Evolutionary conservation across 176 grass and related monocot genomes (phyloP).

Genomic region (Carex parvula): DNA sequence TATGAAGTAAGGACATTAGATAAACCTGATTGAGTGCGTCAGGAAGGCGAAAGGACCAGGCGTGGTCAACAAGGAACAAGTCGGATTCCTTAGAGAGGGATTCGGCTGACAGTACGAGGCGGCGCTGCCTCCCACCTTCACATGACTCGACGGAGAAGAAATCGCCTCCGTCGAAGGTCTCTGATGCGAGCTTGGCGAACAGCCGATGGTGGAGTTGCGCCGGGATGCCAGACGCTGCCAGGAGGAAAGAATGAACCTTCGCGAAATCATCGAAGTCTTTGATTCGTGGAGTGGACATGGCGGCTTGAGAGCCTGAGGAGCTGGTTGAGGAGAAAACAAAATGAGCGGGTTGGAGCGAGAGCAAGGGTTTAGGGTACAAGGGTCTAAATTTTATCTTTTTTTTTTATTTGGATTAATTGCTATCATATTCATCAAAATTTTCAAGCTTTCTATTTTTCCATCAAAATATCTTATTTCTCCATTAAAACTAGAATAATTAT

Average conservation of each 20-base stretch:
- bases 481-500: too few relatives aligned
- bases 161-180: conserved; percentile 87
- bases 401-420: too few relatives aligned
- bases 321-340: background rate
- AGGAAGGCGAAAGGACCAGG: conserved; percentile 83
- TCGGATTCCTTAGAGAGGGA: conserved; percentile 49
- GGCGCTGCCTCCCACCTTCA: conserved; percentile 51
- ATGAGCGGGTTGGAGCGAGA: conserved; percentile 28
- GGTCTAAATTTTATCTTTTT: too few relatives aligned
- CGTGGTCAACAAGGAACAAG: conserved; percentile 86
- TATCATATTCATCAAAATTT: too few relatives aligned
- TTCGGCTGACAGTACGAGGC: conserved; percentile 41
- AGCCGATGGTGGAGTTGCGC: conserved; percentile 50
- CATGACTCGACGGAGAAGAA: conserved; percentile 64
- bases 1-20: background rate
- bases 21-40: conserved; percentile 78
- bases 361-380: background rate
- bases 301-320: conserved; percentile 28
- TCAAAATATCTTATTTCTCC: too few relatives aligned
- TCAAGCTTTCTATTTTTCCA: too few relatives aligned
- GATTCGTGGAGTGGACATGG: conserved; percentile 33
- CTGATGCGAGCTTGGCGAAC: conserved; percentile 67
- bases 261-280: conserved; percentile 56
- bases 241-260: conserved; percentile 61
- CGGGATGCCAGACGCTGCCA: conserved; percentile 61